Conservation (phyloP, 23 red algal species). For the Agarophyton chilense region DNA sequence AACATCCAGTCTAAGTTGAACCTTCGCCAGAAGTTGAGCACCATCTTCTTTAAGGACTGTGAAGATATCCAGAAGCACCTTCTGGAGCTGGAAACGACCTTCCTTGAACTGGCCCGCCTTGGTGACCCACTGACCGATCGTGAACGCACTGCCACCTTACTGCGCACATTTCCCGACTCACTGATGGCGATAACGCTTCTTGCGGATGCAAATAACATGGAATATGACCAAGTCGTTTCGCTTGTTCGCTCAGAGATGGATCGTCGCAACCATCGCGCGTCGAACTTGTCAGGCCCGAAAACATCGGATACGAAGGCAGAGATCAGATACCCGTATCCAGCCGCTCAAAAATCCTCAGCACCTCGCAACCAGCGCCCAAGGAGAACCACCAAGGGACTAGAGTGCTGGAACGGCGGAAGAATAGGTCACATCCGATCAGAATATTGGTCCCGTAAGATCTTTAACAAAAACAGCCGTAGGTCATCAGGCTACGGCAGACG, state of each 20-base stretch:
- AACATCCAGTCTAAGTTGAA: constrained; percentile 5
- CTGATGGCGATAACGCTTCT: not conserved
- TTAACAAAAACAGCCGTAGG: no score
- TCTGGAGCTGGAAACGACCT: not conserved
- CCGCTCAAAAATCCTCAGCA: not conserved
- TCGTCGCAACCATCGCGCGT: not conserved
- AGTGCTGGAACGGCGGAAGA: no score
- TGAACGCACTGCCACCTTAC: not conserved
- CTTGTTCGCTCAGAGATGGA: not conserved
- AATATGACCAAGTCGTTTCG: not conserved
- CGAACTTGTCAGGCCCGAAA: not conserved
- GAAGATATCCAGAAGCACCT: constrained; percentile 1
- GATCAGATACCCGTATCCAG: not conserved
- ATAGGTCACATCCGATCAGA: not conserved
- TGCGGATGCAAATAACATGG: constrained; percentile 11
- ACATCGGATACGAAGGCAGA: no score
- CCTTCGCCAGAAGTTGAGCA: not conserved
- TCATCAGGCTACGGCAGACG: no score
- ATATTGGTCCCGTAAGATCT: no score
- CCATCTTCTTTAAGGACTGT: not conserved
- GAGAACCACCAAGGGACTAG: no score
- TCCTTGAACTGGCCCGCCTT: not conserved
- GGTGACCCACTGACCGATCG: not conserved
- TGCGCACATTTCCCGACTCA: not conserved
- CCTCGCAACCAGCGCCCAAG: no score